These are phyloP conservation scores for Penicillium olsonii DNA, from an alignment of 2,329 filamentous ascomycete species.

Conservation along the genomic window DNA sequence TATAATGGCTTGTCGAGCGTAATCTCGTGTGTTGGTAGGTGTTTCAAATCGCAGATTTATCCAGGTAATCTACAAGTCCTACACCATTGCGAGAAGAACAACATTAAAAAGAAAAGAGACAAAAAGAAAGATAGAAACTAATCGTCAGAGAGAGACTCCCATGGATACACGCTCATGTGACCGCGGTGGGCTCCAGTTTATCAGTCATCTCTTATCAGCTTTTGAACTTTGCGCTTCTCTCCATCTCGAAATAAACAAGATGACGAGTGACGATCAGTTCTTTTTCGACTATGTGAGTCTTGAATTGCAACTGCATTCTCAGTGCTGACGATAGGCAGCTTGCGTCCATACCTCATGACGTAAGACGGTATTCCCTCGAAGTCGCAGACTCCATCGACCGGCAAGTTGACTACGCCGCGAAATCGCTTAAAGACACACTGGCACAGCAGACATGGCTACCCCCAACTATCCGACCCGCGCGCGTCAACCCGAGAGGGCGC, in stretches of 20 bases:
- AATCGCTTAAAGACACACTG: slow-evolving; percentile 68
- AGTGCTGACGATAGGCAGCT: slow-evolving; percentile 45
- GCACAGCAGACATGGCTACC: slow-evolving; percentile 73
- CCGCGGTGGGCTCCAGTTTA: not conserved
- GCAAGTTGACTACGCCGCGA: slow-evolving; percentile 75
- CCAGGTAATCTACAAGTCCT: no score
- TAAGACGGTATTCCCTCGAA: slow-evolving; percentile 69
- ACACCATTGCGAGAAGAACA: no score
- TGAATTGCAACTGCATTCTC: not conserved
- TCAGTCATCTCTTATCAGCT: slow-evolving; percentile 19
- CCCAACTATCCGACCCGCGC: slow-evolving; percentile 62
- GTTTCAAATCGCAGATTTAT: no score
- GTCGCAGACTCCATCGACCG: slow-evolving; percentile 79
- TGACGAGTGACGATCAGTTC: slow-evolving; percentile 78
- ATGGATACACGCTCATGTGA: not conserved
- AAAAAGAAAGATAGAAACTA: not conserved
- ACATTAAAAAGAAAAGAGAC: no score
- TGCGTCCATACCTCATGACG: slow-evolving; percentile 62
- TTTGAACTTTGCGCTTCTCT: slow-evolving; percentile 10
- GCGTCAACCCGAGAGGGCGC: slow-evolving; percentile 21
- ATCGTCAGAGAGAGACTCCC: not conserved
- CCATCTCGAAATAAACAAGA: slow-evolving; percentile 44
- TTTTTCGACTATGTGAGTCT: slow-evolving; percentile 72
- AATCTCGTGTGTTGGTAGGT: no score
- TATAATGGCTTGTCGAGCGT: no score